Percentiles rank a stretch among this genome's conserved stretches.
phyloP scores from a whole-genome alignment of 352 stramenopile genomes.

The Globisporangium okanoganense region DNA sequence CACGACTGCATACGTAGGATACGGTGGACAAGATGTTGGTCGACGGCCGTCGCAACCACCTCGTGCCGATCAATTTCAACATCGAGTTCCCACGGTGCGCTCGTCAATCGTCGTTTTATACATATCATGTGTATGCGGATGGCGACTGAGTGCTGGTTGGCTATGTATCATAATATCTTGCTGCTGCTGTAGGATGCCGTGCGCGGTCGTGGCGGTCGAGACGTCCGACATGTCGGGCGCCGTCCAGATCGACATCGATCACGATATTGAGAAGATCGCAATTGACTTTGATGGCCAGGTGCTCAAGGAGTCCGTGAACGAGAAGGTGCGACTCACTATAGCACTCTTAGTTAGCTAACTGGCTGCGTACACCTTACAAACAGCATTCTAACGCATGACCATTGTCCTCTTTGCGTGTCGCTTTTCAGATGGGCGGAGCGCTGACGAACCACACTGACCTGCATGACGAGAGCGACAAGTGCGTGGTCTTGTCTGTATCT shows the following conservation, averaged over 20 bases:
- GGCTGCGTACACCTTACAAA: background rate
- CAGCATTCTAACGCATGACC: background rate
- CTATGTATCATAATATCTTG: too few relatives aligned
- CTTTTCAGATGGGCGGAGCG: slow-evolving; percentile 54
- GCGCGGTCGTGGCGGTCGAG: slow-evolving; percentile 67
- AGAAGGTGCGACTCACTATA: slow-evolving; percentile 25
- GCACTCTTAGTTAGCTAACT: background rate
- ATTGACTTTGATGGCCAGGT: slow-evolving; percentile 45
- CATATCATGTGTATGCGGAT: background rate
- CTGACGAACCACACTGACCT: slow-evolving; percentile 69
- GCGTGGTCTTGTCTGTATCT: slow-evolving; percentile 6
- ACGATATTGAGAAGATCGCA: slow-evolving; percentile 77
- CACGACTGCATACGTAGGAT: slow-evolving; percentile 28
- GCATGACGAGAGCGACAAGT: slow-evolving; percentile 52
- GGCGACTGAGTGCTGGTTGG: background rate
- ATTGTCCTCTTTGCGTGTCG: background rate
- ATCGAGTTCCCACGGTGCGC: slow-evolving; percentile 68
- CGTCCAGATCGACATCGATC: slow-evolving; percentile 67
- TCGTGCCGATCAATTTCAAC: slow-evolving; percentile 79
- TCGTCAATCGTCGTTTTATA: background rate
- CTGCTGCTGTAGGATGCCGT: slow-evolving; percentile 70
- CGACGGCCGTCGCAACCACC: slow-evolving; percentile 60
- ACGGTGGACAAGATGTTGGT: slow-evolving; percentile 86
- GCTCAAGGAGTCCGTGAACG: slow-evolving; percentile 45
- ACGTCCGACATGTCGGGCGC: slow-evolving; percentile 65